A percentile compares a stretch with the other conserved stretches of the same genome.
Evolutionary conservation across 192 early-diverging fungal genomes (phyloP).

Genomic region (Backusella circina): DNA sequence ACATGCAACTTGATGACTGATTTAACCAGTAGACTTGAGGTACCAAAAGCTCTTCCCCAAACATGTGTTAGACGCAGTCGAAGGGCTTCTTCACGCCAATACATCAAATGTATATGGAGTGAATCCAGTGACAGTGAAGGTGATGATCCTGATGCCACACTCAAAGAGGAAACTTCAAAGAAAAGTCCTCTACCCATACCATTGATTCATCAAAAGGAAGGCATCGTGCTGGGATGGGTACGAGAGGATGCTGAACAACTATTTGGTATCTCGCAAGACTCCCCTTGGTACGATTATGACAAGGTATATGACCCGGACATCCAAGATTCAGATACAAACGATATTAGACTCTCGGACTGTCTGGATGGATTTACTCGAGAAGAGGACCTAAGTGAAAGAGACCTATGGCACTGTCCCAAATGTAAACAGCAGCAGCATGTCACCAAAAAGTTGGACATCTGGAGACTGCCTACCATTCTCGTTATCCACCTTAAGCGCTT

Average conservation of each 20-base stretch:
- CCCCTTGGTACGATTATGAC: conserved; percentile 18
- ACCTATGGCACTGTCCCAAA: conserved; percentile 76
- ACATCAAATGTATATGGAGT: no score
- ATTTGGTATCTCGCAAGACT: conserved; percentile 13
- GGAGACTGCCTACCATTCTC: conserved; percentile 74
- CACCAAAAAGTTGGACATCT: conserved; percentile 80
- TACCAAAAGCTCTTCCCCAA: no score
- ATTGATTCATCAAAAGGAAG: conserved; percentile 32
- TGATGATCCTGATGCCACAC: neutral
- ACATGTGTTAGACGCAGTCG: no score
- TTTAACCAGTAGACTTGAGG: no score
- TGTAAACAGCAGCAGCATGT: conserved; percentile 76
- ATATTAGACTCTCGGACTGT: conserved; percentile 59
- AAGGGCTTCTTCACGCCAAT: no score
- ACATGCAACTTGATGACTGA: no score
- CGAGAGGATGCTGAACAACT: conserved; percentile 15
- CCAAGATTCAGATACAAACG: conserved; percentile 9
- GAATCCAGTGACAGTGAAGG: neutral
- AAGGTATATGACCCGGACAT: conserved; percentile 16
- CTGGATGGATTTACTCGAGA: conserved; percentile 69
- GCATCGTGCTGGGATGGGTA: conserved; percentile 20
- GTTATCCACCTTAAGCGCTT: conserved; percentile 86
- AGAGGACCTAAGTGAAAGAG: conserved; percentile 71
- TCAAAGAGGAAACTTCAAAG: neutral
- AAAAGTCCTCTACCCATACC: neutral